These are phyloP conservation scores for Schizochytrium sp. DNA, from an alignment of 108 stramenopile genomes.

Conservation along the genomic window DNA sequence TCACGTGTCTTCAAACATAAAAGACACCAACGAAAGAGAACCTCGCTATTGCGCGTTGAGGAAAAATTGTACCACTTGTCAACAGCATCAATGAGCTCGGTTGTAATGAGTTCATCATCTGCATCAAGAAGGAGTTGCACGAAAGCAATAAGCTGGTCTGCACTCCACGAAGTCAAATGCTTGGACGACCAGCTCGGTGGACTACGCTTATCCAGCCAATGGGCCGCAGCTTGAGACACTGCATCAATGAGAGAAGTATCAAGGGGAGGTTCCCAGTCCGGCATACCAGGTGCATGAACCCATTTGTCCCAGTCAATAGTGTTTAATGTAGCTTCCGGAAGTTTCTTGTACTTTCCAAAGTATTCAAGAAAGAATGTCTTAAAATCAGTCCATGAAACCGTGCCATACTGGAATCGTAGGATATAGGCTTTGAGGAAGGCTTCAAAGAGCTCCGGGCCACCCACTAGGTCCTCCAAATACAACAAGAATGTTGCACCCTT, in stretches of 20 bases:
- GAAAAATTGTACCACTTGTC: conserved; percentile 57
- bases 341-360: not conserved
- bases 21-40: conserved; percentile 89
- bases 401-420: conserved; percentile 50
- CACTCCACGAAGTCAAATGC: not conserved
- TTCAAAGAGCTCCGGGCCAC: conserved; percentile 80
- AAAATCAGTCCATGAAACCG: conserved; percentile 16
- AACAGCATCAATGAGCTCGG: conserved; percentile 44
- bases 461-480: conserved; percentile 86
- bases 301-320: conserved; percentile 48
- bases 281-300: conserved; percentile 36
- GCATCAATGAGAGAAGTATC: conserved; percentile 22
- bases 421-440: conserved; percentile 89
- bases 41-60: conserved; percentile 76
- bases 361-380: not conserved
- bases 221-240: not conserved
- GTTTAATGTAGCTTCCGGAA: not conserved
- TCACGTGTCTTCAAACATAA: conserved; percentile 83
- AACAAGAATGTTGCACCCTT: conserved; percentile 83
- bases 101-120: not conserved
- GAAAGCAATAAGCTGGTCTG: conserved; percentile 25
- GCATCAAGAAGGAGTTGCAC: not conserved
- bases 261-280: conserved; percentile 12
- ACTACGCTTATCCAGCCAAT: conserved; percentile 22
- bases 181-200: not conserved